Evolutionary conservation across 2,329 filamentous ascomycete genomes (phyloP), one percentile per base, ranked within the genome.

Genomic region (Clarireedia homoeocarpa): DNA sequence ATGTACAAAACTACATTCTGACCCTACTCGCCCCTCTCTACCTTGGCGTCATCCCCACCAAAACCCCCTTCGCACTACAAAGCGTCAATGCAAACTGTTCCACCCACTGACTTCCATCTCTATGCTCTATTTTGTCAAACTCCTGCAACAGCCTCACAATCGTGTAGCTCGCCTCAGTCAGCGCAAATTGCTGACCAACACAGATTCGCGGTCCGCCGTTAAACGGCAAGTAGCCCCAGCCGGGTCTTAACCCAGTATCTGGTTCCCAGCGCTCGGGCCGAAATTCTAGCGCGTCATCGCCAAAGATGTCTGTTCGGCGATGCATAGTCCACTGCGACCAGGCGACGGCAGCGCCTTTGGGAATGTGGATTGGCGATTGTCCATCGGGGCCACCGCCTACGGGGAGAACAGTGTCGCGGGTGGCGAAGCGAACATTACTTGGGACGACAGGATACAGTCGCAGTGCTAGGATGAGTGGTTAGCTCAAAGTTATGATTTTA

Each of bases 371-470:
- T 0, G 70, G 69, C 1, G 59, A 58, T 4, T 58, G 55, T 0
- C 68, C 63, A 45, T 69, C 65, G 1, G 60, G 58, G 1, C 70
- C 71, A 6, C 71, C 70, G 6, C 70, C 71, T 4, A 42, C 30
- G 0, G 71, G 71, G 7, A 72, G 58, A 1, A 62, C 60, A 1
- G 67, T 70, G 34, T 81, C 76, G 36, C 69, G 68, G 9, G 71
- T 67, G 2, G 79, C 77, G 26, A 69, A 63, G 50, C 81, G 77
- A 14, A 68, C 70, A 65, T 84, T 83, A 30, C 71, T 61, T 4
- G 80, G 78, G 6, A 82, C 78, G 12, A 76, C 71, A 2, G 79
- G 78, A 62, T 79, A 74, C 5, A 79, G 63, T 12, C 79, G 77
- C 2, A 83, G 75, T 7, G 75, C 74, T 71, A 14, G 12, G 10